Conservation (phyloP, 441 rosid genomes). For the Brassica hybrid region DNA sequence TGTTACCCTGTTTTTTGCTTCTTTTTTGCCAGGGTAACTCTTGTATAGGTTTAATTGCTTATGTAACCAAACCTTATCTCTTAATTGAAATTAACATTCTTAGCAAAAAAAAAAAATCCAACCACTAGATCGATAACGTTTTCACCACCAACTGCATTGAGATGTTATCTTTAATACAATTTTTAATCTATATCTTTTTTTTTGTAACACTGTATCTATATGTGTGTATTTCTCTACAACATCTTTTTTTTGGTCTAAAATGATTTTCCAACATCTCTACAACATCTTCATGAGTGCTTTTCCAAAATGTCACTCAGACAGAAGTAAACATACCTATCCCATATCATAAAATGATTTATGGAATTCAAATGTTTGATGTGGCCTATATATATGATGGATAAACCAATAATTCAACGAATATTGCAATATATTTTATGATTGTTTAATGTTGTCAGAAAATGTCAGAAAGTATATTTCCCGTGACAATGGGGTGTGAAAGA, state of each 20-base stretch:
- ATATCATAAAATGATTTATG: not conserved
- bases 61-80: no score
- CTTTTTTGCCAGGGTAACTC: no score
- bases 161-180: not conserved
- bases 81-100: no score
- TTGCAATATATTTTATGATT: not conserved
- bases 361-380: not conserved
- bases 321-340: not conserved
- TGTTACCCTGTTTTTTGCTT: no score
- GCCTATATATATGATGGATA: not conserved
- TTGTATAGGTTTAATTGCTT: no score
- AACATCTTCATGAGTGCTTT: not conserved
- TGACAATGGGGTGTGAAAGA: conserved; percentile 35
- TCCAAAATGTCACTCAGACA: conserved; percentile 1
- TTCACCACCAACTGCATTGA: conserved; percentile 1
- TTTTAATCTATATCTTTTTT: no score
- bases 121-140: not conserved
- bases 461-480: conserved; percentile 38
- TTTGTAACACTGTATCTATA: not conserved
- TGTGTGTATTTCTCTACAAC: not conserved
- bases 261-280: no score
- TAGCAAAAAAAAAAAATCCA: no score
- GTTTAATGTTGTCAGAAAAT: conserved; percentile 21
- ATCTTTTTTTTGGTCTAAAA: not conserved
- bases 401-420: not conserved